Conservation (phyloP, 2,329 filamentous ascomycete species). For the Stachybotrys chlorohalonatus region DNA sequence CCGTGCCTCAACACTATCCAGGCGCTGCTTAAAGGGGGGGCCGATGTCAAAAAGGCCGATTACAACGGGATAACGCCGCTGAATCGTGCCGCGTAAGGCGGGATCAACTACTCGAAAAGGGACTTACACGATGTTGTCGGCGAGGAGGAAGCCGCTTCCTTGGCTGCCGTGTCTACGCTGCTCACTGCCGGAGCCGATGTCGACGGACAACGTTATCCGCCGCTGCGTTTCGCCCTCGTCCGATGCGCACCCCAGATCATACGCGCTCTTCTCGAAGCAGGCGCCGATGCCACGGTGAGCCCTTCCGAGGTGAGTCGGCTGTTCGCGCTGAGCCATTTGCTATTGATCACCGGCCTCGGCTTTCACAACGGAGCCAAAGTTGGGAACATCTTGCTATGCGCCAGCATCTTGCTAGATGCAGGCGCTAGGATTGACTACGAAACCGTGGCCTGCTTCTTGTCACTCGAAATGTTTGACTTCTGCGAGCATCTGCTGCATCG, state of each 20-base stretch:
- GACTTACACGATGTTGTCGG: no score
- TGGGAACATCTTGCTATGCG: not conserved
- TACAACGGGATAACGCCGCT: not conserved
- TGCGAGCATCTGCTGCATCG: not conserved
- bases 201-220: no score
- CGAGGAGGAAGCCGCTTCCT: no score
- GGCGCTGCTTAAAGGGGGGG: not conserved
- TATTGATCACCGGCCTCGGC: not conserved
- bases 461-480: not conserved
- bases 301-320: no score
- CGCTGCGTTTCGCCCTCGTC: no score
- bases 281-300: no score
- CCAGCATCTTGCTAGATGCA: not conserved
- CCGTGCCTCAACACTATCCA: not conserved
- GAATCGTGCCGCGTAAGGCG: not conserved
- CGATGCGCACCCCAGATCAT: no score
- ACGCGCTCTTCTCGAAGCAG: no score
- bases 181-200: no score
- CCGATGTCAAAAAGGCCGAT: not conserved
- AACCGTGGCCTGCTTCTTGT: not conserved
- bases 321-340: no score
- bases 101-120: no score
- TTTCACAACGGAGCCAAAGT: not conserved
- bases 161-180: no score
- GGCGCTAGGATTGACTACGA: not conserved